Conservation (phyloP, 164 flowering plant species). For the Nymphaea colorata region DNA sequence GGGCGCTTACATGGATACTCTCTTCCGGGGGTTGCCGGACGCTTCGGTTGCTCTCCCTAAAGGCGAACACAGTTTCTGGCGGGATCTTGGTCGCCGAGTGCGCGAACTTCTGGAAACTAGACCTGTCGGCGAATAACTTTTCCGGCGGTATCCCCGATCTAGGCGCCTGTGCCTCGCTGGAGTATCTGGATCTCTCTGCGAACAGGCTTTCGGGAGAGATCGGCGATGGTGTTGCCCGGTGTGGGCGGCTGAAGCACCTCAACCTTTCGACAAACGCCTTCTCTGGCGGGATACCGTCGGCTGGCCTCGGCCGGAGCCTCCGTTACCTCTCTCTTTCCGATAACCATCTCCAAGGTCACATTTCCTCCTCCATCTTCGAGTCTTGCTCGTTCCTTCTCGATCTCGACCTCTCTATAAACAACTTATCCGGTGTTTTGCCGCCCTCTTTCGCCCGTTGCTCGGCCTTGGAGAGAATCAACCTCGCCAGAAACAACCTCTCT, state of each 20-base stretch:
- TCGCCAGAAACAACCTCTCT: conserved; percentile 50
- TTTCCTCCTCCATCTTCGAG: conserved; percentile 37
- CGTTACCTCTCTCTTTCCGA: conserved; percentile 43
- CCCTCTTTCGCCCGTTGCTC: conserved; percentile 47
- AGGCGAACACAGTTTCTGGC: conserved; percentile 44
- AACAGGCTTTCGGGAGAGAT: conserved; percentile 47
- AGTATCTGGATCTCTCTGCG: conserved; percentile 31
- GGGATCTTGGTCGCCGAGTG: conserved; percentile 33
- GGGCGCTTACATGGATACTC: conserved; percentile 27
- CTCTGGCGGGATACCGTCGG: conserved; percentile 48
- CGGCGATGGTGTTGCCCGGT: conserved; percentile 27
- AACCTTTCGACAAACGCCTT: conserved; percentile 59
- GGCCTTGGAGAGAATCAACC: conserved; percentile 35
- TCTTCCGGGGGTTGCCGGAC: conserved; percentile 39
- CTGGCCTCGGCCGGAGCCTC: conserved; percentile 37
- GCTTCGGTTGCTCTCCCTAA: conserved; percentile 30
- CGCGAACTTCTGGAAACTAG: conserved; percentile 31
- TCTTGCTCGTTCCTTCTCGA: conserved; percentile 47
- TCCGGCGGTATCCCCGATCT: conserved; percentile 45
- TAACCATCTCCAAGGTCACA: conserved; percentile 54
- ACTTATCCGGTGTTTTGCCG: conserved; percentile 43
- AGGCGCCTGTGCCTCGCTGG: conserved; percentile 23
- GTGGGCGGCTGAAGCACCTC: conserved; percentile 37
- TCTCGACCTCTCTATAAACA: conserved; percentile 41
- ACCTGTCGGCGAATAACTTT: conserved; percentile 49